Conservation (phyloP, 177 flowering plant species). For the Vitis hybrid region DNA sequence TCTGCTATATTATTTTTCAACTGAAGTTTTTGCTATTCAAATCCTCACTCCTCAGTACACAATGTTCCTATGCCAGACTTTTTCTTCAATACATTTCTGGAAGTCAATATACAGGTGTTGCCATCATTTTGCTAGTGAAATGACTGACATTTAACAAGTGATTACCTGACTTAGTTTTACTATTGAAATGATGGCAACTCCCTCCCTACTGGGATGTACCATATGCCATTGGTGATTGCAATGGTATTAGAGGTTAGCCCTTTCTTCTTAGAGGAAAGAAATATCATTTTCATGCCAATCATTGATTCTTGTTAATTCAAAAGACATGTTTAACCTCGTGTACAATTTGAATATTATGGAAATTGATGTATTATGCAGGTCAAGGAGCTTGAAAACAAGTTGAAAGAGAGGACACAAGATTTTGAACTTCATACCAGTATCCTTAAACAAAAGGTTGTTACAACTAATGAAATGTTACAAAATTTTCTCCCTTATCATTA, state of each 20-base stretch:
- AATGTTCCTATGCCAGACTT: too few species aligned
- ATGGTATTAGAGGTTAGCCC: background rate
- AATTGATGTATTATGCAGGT: constrained; percentile 13
- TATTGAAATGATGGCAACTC: background rate
- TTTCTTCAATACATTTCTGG: too few species aligned
- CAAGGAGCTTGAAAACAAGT: constrained; percentile 22
- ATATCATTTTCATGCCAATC: too few species aligned
- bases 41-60: background rate
- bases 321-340: too few species aligned
- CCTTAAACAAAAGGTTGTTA: constrained; percentile 27
- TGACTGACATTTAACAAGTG: background rate
- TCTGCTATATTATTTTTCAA: background rate
- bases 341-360: too few species aligned
- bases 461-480: background rate
- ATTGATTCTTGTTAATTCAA: too few species aligned
- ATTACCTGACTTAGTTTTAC: background rate
- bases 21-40: background rate
- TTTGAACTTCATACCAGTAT: constrained; percentile 18
- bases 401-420: constrained; percentile 24
- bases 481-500: too few species aligned
- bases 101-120: background rate
- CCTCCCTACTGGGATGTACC: background rate
- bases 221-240: background rate
- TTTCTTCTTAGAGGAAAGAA: too few species aligned
- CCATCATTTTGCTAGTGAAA: background rate